Evolutionary conservation across 352 stramenopile genomes (phyloP), one percentile per base, ranked within the genome.

Genomic region (Globisporangium cystogenes): DNA sequence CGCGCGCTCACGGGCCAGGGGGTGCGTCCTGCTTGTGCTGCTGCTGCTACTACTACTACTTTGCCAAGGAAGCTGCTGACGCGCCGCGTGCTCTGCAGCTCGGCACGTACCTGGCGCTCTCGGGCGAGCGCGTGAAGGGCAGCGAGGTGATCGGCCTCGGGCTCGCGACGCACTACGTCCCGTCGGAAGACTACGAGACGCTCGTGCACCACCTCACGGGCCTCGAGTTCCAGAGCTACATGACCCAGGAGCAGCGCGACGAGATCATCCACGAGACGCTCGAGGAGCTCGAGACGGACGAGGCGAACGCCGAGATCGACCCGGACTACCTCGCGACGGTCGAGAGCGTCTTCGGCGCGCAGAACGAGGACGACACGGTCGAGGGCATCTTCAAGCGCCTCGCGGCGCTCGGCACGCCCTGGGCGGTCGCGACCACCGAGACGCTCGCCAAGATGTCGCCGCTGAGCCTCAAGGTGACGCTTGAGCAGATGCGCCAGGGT

Each of bases 101-200:
- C 15, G 96, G 96, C 18, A 93, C 90, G 54, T 99, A 98, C 77
- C 64, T 99, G 31, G 96, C 88, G 37, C 71, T 99, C 29, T 98
- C 95, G 8, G 97, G 97, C 8, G 81, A 91, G 40, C 90, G 95
- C 31, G 68, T 99, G 16, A 87, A 88, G 59, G 84, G 84, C 40
- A 75, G 74, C n/a, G 87, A 96, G 59, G 79, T 91, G 23, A 85
- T 99, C 31, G 93, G 93, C 35, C 74, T 96, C 20, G 96, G 96
- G 26, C 83, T 99, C 18, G 96, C 97, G 26, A 99, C 97, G 10
- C 97, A 99, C 74, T 98, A 97, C 68, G 61, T 99, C 31, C 68
- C 78, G n/a, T 92, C 86, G 18, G 74, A 75, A 37, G 68, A 93
- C 45, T 83, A 98, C 59, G 73, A 90, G 26, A 82, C 91, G 43